Base-by-base conservation (phyloP, 2,329 filamentous ascomycete genomes). In the Colletotrichum australisinense region DNA sequence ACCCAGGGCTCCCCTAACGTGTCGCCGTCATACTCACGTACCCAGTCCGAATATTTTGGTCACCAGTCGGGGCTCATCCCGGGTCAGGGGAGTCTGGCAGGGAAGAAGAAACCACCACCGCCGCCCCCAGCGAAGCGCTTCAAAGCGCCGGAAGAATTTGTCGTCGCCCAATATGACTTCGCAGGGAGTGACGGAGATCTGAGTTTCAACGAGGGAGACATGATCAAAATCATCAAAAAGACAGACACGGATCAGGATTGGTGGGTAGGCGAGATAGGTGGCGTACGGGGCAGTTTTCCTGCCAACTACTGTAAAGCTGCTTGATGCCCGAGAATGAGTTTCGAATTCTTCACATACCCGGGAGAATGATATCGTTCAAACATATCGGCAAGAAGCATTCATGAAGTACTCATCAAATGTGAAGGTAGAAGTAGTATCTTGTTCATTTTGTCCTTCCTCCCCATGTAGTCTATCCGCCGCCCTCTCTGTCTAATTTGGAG, bases 181-280 rank as follows among this genome's bases (percentile, higher is more conserved):
- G 86, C 87, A 1, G 93, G 93, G 0, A 91, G 95, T 78, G 89
- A 88, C 7, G 93, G 93, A 0, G 94, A 97, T 80, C 80, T 97
- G 64, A 88, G 88, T 2, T 97, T 97, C 79, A 86, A 86, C 35
- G 93, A 95, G 81, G 94, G 94, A 2, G 94, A 97, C 78, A 87
- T 89, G 63, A 97, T 97, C 77, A 90, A 88, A 58, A 92, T 97
- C 4, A 79, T 95, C 38, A 94, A 94, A 84, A 94, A 93, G 84
- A 97, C 94, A 2, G 89, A 90, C 7, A 95, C 92, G 74, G 92
- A 91, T 26, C 93, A 97, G 82, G 94, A 97, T 80, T 97, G 94
- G 94, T 97, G 94, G 94, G 90, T 94, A 74, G 94, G 94, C 14
- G 94, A 97, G 81, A 75, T 95, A 16, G 86, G 86, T 53, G 94